A percentile compares a stretch with the other conserved stretches of the same genome.
phyloP scores from a whole-genome alignment of 2,329 filamentous ascomycete genomes.

The Plectosphaerella sp. region DNA sequence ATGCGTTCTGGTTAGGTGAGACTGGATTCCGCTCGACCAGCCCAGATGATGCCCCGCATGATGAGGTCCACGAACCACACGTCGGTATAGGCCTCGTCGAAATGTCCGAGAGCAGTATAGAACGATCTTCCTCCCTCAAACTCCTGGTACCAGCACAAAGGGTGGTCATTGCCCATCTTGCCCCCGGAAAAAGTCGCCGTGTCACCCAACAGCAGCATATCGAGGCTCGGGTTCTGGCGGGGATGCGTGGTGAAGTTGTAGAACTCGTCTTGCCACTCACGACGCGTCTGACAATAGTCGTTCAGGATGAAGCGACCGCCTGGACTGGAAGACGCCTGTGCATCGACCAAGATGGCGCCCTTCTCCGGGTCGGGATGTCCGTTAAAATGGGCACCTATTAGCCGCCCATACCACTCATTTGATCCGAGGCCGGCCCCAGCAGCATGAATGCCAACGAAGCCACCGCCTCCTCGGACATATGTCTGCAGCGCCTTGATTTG shows the following conservation, averaged over 20 bases:
- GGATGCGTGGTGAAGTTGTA: constrained; percentile 33
- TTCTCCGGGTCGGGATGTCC: constrained; percentile 31
- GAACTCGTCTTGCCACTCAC: constrained; percentile 34
- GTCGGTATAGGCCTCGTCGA: constrained; percentile 31
- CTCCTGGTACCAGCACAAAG: constrained; percentile 33
- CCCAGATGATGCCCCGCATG: constrained; percentile 8
- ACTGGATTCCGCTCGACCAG: constrained; percentile 2
- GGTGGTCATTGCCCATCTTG: constrained; percentile 29
- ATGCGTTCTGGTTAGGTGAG: no score
- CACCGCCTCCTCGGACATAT: constrained; percentile 28
- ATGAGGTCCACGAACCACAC: constrained; percentile 13
- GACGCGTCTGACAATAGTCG: constrained; percentile 1
- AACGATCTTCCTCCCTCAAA: constrained; percentile 32
- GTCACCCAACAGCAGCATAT: constrained; percentile 29
- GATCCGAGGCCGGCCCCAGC: constrained; percentile 27
- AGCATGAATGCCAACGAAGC: constrained; percentile 35
- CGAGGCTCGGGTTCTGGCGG: constrained; percentile 17
- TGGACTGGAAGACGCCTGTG: constrained; percentile 3
- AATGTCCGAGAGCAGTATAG: constrained; percentile 37
- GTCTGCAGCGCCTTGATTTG: constrained; percentile 27
- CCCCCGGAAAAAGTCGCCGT: constrained; percentile 29
- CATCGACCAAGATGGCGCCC: constrained; percentile 23
- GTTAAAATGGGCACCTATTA: constrained; percentile 33
- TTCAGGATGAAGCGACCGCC: constrained; percentile 22
- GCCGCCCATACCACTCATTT: constrained; percentile 28